Conservation (phyloP, 1,284 basidiomycete species). For the Ganoderma leucocontextum region DNA sequence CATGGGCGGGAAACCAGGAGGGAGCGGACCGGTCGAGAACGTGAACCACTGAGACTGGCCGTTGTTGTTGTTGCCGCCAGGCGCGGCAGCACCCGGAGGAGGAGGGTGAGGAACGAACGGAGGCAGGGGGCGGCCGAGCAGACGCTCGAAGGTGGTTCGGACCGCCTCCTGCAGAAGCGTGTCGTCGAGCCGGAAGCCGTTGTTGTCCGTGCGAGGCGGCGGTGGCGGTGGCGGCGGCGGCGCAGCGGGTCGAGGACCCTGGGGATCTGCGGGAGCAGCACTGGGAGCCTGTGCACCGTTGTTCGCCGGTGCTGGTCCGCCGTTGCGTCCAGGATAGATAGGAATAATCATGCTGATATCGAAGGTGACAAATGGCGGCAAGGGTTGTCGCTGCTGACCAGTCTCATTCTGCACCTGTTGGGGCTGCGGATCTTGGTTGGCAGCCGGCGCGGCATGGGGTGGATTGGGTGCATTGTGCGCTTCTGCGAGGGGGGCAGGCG, state of each 20-base stretch:
- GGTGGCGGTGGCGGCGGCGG: slow-evolving; percentile 19
- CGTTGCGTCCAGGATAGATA: slow-evolving; percentile 23
- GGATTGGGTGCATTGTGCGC: slow-evolving; percentile 11
- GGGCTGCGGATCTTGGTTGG: slow-evolving; percentile 15
- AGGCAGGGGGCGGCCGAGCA: slow-evolving; percentile 24
- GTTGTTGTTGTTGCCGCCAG: slow-evolving; percentile 10
- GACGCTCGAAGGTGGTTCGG: slow-evolving; percentile 29
- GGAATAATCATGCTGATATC: slow-evolving; percentile 34
- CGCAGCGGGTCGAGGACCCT: slow-evolving; percentile 9
- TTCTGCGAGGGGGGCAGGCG: slow-evolving; percentile 7
- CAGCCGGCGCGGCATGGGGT: slow-evolving; percentile 4
- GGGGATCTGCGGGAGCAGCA: slow-evolving; percentile 1
- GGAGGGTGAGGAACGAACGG: slow-evolving; percentile 12
- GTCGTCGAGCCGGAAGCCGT: slow-evolving; percentile 30
- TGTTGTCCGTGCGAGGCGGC: slow-evolving; percentile 26
- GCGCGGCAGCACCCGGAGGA: slow-evolving; percentile 19
- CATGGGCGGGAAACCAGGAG: slow-evolving; percentile 21
- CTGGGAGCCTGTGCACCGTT: slow-evolving; percentile 4
- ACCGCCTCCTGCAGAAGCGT: slow-evolving; percentile 25
- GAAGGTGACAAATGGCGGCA: slow-evolving; percentile 32
- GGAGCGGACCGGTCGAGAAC: slow-evolving; percentile 22
- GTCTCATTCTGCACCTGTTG: slow-evolving; percentile 1
- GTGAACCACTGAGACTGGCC: slow-evolving; percentile 23
- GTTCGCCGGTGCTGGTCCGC: slow-evolving; percentile 16
- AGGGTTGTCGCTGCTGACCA: slow-evolving; percentile 20